Base-by-base conservation (phyloP, 1,284 basidiomycete species). In the Sphaerobolus stellatus region DNA sequence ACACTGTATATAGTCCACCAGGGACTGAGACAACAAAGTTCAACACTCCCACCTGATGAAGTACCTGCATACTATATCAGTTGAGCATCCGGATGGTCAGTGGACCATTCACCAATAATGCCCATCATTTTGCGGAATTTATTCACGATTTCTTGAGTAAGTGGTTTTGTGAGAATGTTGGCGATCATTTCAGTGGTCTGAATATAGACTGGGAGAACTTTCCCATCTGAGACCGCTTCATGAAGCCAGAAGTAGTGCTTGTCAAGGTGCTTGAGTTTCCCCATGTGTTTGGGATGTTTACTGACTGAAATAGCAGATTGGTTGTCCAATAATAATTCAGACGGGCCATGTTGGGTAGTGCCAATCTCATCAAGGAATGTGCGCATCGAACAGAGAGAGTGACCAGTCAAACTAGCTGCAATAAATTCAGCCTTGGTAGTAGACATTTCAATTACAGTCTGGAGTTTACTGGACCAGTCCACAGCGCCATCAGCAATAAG, bases 361-460 rank as follows among this genome's bases (percentile, higher is more conserved):
- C 64, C 64, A 49, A 73, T 45, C 36, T 71, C 65, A 6, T 53
- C 34, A 33, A 74, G 58, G 13, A 73, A 57, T 33, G 67, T 64
- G 9, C 62, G 49, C 3, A 78, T 59, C 74, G 72, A 79, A 1
- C 70, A 30, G 2, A 66, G 58, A 52, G 79, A 73, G 27, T 64
- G 62, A 2, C 62, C 64, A 0, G 70, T 65, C 18, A 71, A 58
- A 2, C 65, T 59, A 11, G 68, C 59, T 2, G 72, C 72, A 46
- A 76, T 62, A 56, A 72, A 77, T 58, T 79, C 75, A 2, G 75
- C 71, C 54, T 77, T 73, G 0, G 69, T 71, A 1, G 73, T 73
- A 1, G 77, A 79, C 2, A 67, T 56, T 0, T 75, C 62, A 20
- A 74, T 67, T 6, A 68, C 60, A 1, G 57, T 5, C 59, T 80